Percentiles rank a stretch among this genome's conserved stretches.
phyloP scores from a whole-genome alignment of 2,329 filamentous ascomycete species.

The Pezicula radicicola region DNA sequence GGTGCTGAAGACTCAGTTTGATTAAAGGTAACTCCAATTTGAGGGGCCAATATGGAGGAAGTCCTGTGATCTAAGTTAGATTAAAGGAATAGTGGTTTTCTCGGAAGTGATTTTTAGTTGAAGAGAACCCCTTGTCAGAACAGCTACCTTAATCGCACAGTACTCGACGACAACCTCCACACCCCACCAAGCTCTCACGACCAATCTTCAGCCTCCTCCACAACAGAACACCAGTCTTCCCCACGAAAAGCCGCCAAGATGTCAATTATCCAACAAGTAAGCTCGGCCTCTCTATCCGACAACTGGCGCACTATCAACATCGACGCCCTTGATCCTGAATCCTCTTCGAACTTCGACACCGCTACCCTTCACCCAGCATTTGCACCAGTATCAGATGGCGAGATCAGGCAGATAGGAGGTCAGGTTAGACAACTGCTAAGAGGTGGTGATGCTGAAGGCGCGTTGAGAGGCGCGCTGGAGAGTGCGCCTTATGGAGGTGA shows the following conservation, averaged over 20 bases:
- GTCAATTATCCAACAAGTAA: slow-evolving; percentile 68
- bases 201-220: slow-evolving; percentile 1
- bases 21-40: too few species aligned
- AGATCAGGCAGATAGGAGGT: slow-evolving; percentile 72
- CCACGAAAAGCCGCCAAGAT: slow-evolving; percentile 33
- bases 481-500: slow-evolving; percentile 71
- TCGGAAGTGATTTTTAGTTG: neutral
- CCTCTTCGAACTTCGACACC: slow-evolving; percentile 86
- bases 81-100: too few species aligned
- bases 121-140: neutral
- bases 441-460: slow-evolving; percentile 83
- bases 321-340: slow-evolving; percentile 87
- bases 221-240: neutral
- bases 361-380: slow-evolving; percentile 76
- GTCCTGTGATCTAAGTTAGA: too few species aligned
- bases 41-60: neutral
- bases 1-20: too few species aligned
- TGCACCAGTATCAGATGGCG: slow-evolving; percentile 70
- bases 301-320: slow-evolving; percentile 90
- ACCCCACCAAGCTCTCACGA: neutral
- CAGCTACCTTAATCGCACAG: neutral
- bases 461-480: slow-evolving; percentile 79
- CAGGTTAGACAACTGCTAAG: slow-evolving; percentile 87
- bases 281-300: slow-evolving; percentile 56
- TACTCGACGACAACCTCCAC: neutral